Percentiles rank a stretch among this genome's conserved stretches.
These are phyloP conservation scores for Talaromyces sp. DNA, from an alignment of 2,329 filamentous ascomycete genomes.

Conservation along the genomic window DNA sequence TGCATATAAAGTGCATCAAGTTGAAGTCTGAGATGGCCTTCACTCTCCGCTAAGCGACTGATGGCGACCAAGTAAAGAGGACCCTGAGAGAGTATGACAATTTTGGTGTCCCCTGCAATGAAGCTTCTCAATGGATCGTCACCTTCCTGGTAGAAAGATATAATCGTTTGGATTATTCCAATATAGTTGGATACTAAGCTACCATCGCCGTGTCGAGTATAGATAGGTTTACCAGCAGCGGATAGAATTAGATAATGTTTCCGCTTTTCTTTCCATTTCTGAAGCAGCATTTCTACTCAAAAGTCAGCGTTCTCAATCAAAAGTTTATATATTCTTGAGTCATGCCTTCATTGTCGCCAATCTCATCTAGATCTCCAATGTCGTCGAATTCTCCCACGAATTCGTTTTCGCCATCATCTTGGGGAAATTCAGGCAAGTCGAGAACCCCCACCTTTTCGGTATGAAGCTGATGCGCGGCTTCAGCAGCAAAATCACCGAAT, in stretches of 20 bases:
- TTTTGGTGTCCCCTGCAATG: conserved; percentile 78
- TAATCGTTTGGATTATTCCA: conserved; percentile 93
- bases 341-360: conserved; percentile 55
- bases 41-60: conserved; percentile 86
- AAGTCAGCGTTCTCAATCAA: conserved; percentile 6
- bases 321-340: background rate
- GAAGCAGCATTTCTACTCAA: conserved; percentile 48
- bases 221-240: conserved; percentile 94
- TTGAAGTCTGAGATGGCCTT: conserved; percentile 78
- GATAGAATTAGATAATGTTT: conserved; percentile 98
- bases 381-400: conserved; percentile 74
- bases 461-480: conserved; percentile 35
- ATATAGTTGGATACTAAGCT: conserved; percentile 89
- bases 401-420: conserved; percentile 55
- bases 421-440: conserved; percentile 30
- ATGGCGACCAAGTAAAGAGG: conserved; percentile 92
- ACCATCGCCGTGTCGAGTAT: conserved; percentile 89
- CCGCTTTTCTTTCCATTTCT: conserved; percentile 81
- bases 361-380: conserved; percentile 56
- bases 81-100: conserved; percentile 79
- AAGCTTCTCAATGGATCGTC: conserved; percentile 77
- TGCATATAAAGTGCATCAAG: conserved; percentile 97
- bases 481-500: conserved; percentile 62
- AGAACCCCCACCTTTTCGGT: conserved; percentile 30
- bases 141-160: conserved; percentile 86